Base-by-base conservation (phyloP, 331 rosid genomes). In the Quercus phellos region DNA sequence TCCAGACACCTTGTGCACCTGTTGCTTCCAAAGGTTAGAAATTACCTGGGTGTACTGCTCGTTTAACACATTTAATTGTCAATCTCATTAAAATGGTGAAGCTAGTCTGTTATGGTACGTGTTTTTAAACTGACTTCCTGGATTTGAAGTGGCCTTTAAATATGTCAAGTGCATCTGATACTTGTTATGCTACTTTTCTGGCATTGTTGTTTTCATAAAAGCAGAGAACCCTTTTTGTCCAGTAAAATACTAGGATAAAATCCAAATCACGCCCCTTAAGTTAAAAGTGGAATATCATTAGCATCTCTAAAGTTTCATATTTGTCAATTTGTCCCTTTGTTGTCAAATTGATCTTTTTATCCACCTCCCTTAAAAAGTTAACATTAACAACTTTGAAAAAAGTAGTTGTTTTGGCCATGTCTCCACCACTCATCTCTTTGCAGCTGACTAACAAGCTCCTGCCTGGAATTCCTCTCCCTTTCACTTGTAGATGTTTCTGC, bases 11-110 rank as follows among this genome's bases (percentile, higher is more conserved):
- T 74, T 76, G 51, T 63, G 72, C 90, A 76, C 77, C 90, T 72
- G 74, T 51, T 63, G 72, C 90, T 79, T 83, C 87, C 38, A 90
- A 85, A 91, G 98, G 99, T 92, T 76, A 74, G 81, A 77, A 77
- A 71, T 67, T 27, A 63, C 63, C 55, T 19, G 75, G 10, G 78
- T 53, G 0, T 69, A 32, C 42, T 9, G 51, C 34, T 60, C 34
- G 51, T 32, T 22, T 17, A 34, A 5, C 8, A 66, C 21, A n/a
- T 66, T 66, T 66, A 66, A 8, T 17, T 34, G 71, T n/a, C 71
- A 12, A 11, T 66, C 50, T 34, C 27, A 66, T 17, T 2, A 18
- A 18, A 12, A 66, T 21, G 34, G 68, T 61, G 71, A 66, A 66
- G 71, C 27, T 32, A 66, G 16, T 46, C 16, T 32, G 51, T 32